Conservation (phyloP, 2,329 filamentous ascomycete genomes). For the Arthrobotrys conoides region DNA sequence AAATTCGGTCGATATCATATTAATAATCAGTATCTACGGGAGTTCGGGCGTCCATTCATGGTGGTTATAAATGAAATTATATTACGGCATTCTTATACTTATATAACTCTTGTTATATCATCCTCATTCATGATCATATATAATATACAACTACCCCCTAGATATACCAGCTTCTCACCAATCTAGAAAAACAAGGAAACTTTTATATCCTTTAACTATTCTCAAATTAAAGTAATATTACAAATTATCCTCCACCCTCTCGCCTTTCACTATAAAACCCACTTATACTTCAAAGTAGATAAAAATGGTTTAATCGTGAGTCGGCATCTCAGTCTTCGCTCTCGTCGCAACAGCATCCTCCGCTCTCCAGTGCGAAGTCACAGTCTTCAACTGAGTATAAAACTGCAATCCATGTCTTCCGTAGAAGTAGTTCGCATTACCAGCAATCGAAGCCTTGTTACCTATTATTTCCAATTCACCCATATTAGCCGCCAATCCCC, state of each 20-base stretch:
- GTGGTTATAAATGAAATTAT: neutral
- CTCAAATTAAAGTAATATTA: conserved; percentile 19
- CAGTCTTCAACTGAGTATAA: conserved; percentile 98
- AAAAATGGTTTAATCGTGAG: conserved; percentile 67
- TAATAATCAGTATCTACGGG: neutral
- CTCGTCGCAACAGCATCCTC: conserved; percentile 88
- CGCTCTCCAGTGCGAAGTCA: conserved; percentile 85
- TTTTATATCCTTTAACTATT: neutral
- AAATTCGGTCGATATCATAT: neutral
- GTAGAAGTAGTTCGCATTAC: conserved; percentile 95
- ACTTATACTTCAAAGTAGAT: neutral
- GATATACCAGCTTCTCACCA: neutral
- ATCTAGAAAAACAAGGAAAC: neutral
- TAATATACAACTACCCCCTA: neutral
- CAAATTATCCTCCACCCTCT: conserved; percentile 17
- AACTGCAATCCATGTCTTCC: conserved; percentile 92
- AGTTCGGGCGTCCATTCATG: neutral
- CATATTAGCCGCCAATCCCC: conserved; percentile 79
- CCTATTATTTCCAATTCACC: conserved; percentile 66
- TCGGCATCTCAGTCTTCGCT: conserved; percentile 91
- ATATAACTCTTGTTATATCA: no score
- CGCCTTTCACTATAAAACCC: neutral
- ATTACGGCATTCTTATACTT: neutral
- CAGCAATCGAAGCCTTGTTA: conserved; percentile 91
- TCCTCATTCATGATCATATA: neutral